Percentiles rank a stretch among this genome's conserved stretches.
Evolutionary conservation across 164 flowering plant species (phyloP).

Genomic region (Dillenia suffruticosa): DNA sequence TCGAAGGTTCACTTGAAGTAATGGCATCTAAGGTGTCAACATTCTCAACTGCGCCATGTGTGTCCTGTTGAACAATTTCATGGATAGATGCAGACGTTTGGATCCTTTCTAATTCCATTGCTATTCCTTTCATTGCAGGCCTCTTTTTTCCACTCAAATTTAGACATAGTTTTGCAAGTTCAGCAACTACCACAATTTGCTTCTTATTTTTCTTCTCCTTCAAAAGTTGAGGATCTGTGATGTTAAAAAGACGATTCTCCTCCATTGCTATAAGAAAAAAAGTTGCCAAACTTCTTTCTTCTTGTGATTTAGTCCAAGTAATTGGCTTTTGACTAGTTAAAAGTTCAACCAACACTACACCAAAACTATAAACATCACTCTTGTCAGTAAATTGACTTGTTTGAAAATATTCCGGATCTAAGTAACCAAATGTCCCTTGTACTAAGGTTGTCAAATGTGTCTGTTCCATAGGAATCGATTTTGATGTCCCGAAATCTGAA

Average conservation of each 20-base stretch:
- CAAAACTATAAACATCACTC: conserved; percentile 2
- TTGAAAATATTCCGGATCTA: conserved; percentile 4
- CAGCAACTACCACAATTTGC: neutral
- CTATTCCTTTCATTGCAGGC: conserved; percentile 9
- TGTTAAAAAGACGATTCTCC: neutral
- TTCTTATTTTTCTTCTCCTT: neutral
- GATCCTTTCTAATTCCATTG: neutral
- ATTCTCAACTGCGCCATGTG: too few relatives aligned
- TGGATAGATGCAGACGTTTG: too few relatives aligned
- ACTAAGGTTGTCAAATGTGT: neutral
- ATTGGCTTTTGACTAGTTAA: neutral
- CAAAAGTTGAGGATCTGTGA: neutral
- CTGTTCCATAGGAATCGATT: neutral
- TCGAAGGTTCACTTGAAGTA: too few relatives aligned
- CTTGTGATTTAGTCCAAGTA: neutral
- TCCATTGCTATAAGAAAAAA: neutral
- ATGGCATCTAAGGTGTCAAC: too few relatives aligned
- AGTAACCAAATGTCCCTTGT: neutral
- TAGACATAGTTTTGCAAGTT: neutral
- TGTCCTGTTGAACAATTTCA: too few relatives aligned
- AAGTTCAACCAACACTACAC: neutral
- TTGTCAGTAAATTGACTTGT: neutral
- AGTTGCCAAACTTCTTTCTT: neutral
- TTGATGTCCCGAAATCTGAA: neutral
- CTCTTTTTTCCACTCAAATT: neutral